Evolutionary conservation across 495 filamentous ascomycete species (phyloP), one percentile per base, ranked within the genome.

Genomic region (Cetradonia linearis): DNA sequence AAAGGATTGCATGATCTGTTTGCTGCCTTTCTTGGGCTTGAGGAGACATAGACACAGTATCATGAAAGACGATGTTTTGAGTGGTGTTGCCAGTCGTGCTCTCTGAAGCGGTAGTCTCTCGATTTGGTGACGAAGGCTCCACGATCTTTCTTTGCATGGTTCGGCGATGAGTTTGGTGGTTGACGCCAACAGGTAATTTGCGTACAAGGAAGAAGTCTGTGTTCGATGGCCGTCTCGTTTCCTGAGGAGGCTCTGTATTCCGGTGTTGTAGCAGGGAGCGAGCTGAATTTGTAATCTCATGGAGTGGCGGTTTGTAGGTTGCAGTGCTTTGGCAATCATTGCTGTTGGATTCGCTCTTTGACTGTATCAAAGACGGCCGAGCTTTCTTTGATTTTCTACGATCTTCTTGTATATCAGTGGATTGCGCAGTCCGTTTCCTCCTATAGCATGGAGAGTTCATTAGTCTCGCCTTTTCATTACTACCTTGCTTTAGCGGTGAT

Each of bases 61-160:
- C 34, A 20, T 56, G 27, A 1, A 34, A 47, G 14, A 27, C 23
- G 9, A 36, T 49, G 11, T 27, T 13, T 56, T 65, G 63, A 28
- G 63, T 58, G 7, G 42, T 49, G 18, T 16, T 44, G 2, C 25
- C 33, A 50, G 46, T 34, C 16, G 62, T 65, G 6, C 25, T 38
- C 27, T 64, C 55, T 5, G 64, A 65, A 28, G 58, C 62, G 5
- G 55, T 64, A 1, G 58, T 64, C 33, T 59, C 58, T 33, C 38
- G 54, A 5, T 16, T 46, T n/a, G 62, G 59, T 7, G 62, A 64
- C 14, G 61, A 58, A 34, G 54, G 28, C 16, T 58, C 58, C 13
- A 64, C 37, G 7, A 23, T 37, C 25, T 28, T 59, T 31, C 48
- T 54, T n/a, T 2, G 14, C 16, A 30, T 62, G 14, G 33, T 50